Conservation (phyloP, 2,329 filamentous ascomycete species). For the Neopestalotiopsis rosae region DNA sequence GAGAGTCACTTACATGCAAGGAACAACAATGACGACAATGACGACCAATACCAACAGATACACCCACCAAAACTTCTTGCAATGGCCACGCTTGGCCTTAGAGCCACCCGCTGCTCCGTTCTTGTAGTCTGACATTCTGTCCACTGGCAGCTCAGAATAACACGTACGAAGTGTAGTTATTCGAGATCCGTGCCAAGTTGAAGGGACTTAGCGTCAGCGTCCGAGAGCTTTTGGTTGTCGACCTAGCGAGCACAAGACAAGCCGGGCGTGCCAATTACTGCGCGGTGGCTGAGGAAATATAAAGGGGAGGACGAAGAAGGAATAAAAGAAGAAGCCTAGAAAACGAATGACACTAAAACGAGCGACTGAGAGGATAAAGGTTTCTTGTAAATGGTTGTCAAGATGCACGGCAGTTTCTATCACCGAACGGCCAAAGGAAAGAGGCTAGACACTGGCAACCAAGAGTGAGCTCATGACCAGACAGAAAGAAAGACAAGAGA, state of each 20-base stretch:
- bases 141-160: background rate
- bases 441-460: background rate
- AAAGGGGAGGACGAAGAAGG: no score
- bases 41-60: constrained; percentile 57
- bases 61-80: constrained; percentile 66
- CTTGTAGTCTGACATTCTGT: constrained; percentile 20
- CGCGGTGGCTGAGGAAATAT: no score
- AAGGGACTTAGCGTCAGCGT: background rate
- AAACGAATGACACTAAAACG: background rate
- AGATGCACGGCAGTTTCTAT: background rate
- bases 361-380: background rate
- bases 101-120: constrained; percentile 38
- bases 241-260: no score
- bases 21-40: constrained; percentile 59
- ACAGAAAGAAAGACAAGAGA: background rate
- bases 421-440: background rate
- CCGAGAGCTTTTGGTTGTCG: no score
- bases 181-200: background rate
- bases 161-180: background rate
- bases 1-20: constrained; percentile 59
- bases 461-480: background rate
- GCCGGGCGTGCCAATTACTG: no score
- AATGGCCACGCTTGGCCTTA: constrained; percentile 50
- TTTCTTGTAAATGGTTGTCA: background rate
- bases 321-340: background rate